Base-by-base conservation (phyloP, 768 basidiomycete species). In the Crepidotus variabilis region DNA sequence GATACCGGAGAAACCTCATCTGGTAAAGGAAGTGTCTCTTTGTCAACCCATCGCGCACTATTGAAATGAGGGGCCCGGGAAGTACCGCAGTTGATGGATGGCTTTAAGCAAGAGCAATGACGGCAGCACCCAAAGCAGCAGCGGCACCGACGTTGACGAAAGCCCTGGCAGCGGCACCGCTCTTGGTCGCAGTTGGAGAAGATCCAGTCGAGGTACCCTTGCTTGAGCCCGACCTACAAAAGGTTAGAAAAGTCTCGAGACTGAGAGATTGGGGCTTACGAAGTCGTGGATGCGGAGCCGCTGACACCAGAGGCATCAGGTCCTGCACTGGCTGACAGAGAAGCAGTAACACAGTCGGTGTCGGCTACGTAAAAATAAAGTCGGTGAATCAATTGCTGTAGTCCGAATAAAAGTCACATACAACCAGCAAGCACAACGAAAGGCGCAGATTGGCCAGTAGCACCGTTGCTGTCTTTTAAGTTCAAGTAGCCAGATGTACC, bases 361-460 rank as follows among this genome's bases (percentile, higher is more conserved):
- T 68, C 60, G 54, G 56, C 67, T 64, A 20, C 47, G 46, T 43
- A 18, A 18, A 33, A 43, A 9, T 14, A 13, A 8, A 28, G 28
- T 57, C 32, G 28, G 50, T 49, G 2, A 28, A 13, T 34, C 24
- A 28, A 49, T 47, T 9, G 8, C 8, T 13, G 34, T 21, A 18
- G 22, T n/a, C 45, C 47, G 18, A 13, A 21, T 49, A 16, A 22
- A 16, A 21, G 45, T 45, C 28, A 50, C 69, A 51, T 50, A 69
- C 67, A 18, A 50, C 64, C 62, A 18, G 58, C 11, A 0, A 53
- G 50, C 51, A 71, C 47, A 47, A 55, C 64, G 54, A 69, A 67
- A 7, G 56, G 50, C n/a, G 61, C 69, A 21, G 69, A 71, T 52
- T 67, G 63, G 23, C 57, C 69, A 45, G 62, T 23, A 21, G 52